These are phyloP conservation scores for Sugiyamaella neomexicana DNA, from an alignment of 1,139 yeast species.

Conservation along the genomic window DNA sequence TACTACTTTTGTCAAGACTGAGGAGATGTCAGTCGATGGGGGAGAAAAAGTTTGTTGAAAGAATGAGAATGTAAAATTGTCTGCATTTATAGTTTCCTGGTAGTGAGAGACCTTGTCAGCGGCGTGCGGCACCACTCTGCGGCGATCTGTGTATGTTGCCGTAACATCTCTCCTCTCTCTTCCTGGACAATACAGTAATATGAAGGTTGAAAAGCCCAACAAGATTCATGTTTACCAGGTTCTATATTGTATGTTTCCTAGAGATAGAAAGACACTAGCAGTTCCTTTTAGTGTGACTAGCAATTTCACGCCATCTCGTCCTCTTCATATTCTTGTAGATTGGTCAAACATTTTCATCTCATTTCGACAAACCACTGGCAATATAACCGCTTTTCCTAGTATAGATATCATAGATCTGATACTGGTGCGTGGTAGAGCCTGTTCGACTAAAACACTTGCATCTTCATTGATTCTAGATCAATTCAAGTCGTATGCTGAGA, in stretches of 20 bases:
- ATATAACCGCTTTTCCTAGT: conserved; percentile 17
- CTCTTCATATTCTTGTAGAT: conserved; percentile 27
- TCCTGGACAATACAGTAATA: no score
- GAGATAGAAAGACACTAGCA: conserved; percentile 26
- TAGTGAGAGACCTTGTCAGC: conserved; percentile 8
- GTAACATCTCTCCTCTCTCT: no score
- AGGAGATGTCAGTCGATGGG: conserved; percentile 4
- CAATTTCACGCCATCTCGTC: not conserved
- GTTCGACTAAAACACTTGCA: conserved; percentile 8
- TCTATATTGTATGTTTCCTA: conserved; percentile 23
- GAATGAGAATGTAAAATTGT: not conserved
- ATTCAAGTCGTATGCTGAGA: not conserved
- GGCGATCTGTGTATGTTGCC: not conserved
- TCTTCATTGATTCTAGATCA: not conserved
- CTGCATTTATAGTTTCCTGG: conserved; percentile 1
- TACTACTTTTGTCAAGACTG: conserved; percentile 14
- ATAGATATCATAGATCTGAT: conserved; percentile 25
- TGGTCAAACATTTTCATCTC: conserved; percentile 32
- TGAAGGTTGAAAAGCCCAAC: not conserved
- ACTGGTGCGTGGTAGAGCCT: conserved; percentile 27
- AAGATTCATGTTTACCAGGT: conserved; percentile 1
- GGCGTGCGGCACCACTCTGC: not conserved
- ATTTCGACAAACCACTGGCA: conserved; percentile 3
- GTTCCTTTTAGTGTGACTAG: conserved; percentile 22
- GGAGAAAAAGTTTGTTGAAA: not conserved